Conservation (phyloP, 2,329 filamentous ascomycete genomes). For the Alternaria solani region DNA sequence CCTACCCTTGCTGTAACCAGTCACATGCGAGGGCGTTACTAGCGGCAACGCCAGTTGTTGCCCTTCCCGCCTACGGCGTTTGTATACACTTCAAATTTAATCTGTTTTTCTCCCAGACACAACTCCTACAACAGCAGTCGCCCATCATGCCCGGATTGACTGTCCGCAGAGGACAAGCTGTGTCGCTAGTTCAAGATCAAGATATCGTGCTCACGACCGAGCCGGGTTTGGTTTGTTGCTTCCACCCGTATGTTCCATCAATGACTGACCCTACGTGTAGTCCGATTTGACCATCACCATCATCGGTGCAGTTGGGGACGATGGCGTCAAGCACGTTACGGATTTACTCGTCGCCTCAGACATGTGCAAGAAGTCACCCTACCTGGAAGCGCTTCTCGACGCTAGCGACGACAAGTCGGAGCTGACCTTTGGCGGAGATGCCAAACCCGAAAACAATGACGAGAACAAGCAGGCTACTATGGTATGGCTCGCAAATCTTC, state of each 20-base stretch:
- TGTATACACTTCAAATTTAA: not conserved
- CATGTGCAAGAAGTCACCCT: constrained; percentile 15
- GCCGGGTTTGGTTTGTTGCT: not conserved
- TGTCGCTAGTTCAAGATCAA: constrained; percentile 15
- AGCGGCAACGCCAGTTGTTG: constrained; percentile 16
- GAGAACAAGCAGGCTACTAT: constrained; percentile 20
- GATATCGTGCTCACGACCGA: constrained; percentile 17
- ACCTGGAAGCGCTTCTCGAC: constrained; percentile 11
- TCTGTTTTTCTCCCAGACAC: not conserved
- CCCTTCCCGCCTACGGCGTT: constrained; percentile 4
- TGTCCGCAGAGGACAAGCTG: not conserved
- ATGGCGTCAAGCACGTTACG: constrained; percentile 19
- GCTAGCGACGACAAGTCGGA: constrained; percentile 11
- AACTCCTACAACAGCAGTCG: not conserved
- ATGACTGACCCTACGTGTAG: not conserved
- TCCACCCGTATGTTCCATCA: not conserved
- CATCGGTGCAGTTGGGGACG: constrained; percentile 9
- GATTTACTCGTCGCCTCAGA: constrained; percentile 15
- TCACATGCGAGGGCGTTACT: not conserved
- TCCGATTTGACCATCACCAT: constrained; percentile 20
- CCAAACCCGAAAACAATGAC: constrained; percentile 13
- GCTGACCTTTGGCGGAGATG: constrained; percentile 19
- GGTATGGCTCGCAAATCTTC: constrained; percentile 22
- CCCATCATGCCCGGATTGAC: constrained; percentile 9
- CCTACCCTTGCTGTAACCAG: not conserved